phyloP scores from a whole-genome alignment of 2,329 filamentous ascomycete genomes.

The Chaetomiaceae sp. region DNA sequence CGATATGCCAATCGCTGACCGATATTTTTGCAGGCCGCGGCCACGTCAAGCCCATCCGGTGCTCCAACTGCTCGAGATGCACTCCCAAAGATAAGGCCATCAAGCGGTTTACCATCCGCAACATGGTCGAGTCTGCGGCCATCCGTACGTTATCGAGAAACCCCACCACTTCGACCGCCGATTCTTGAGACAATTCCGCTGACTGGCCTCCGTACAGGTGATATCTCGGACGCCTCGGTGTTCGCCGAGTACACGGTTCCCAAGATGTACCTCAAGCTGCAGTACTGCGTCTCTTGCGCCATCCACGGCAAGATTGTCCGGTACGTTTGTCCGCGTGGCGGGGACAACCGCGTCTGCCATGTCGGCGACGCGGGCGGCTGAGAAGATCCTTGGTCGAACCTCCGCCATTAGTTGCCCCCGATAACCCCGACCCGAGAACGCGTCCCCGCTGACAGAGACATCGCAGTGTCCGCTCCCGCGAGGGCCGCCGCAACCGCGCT shows the following conservation, averaged over 20 bases:
- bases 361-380: constrained; percentile 39
- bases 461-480: constrained; percentile 87
- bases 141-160: constrained; percentile 70
- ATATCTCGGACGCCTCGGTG: constrained; percentile 99
- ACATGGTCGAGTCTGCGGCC: constrained; percentile 99
- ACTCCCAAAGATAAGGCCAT: constrained; percentile 99
- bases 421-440: constrained; percentile 19
- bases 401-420: constrained; percentile 22
- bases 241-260: constrained; percentile 99
- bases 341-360: constrained; percentile 50
- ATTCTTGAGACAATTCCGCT: constrained; percentile 10
- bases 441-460: constrained; percentile 40
- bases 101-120: constrained; percentile 99
- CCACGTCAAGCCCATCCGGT: constrained; percentile 98
- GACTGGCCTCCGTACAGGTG: constrained; percentile 58
- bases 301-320: constrained; percentile 99
- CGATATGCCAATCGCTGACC: constrained; percentile 6
- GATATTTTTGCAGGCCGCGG: constrained; percentile 58
- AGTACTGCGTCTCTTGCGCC: constrained; percentile 99
- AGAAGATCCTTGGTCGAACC: constrained; percentile 42
- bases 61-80: constrained; percentile 72
- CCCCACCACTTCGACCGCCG: not conserved
- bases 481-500: constrained; percentile 97
- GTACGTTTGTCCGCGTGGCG: constrained; percentile 65
- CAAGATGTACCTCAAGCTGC: constrained; percentile 99